A percentile compares a stretch with the other conserved stretches of the same genome.
Evolutionary conservation across 2,329 filamentous ascomycete genomes (phyloP).

Genomic region (Exophiala aquamarina): DNA sequence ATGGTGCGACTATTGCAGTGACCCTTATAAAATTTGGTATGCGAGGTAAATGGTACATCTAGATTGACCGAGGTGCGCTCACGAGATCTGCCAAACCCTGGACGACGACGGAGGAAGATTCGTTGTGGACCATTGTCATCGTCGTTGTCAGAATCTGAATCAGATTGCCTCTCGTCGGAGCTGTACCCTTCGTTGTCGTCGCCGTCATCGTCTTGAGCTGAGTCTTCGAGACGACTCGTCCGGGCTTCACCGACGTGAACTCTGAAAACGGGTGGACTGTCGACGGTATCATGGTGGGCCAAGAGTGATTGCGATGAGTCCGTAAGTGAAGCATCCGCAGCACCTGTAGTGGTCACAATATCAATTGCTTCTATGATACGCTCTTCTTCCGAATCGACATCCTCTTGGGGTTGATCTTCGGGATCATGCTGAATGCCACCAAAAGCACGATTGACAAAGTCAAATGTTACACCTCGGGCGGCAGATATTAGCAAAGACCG

Average conservation of each 20-base stretch:
- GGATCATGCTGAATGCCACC: conserved; percentile 50
- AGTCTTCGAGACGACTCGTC: conserved; percentile 24
- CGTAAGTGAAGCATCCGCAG: not conserved
- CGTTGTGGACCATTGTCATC: conserved; percentile 32
- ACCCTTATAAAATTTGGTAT: conserved; percentile 59
- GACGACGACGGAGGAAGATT: conserved; percentile 45
- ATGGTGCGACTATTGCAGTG: conserved; percentile 69
- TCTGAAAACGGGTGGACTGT: conserved; percentile 1
- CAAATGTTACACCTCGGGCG: conserved; percentile 55
- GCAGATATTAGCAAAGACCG: conserved; percentile 60
- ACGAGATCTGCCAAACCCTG: conserved; percentile 49
- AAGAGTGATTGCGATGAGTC: not conserved
- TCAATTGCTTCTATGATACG: conserved; percentile 35
- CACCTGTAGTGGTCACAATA: conserved; percentile 24
- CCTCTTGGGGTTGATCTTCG: conserved; percentile 48
- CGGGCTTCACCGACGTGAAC: conserved; percentile 11
- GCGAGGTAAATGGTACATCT: conserved; percentile 55
- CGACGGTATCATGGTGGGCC: conserved; percentile 9
- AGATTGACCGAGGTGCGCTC: conserved; percentile 53
- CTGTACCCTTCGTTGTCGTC: conserved; percentile 20
- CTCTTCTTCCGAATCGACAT: conserved; percentile 47
- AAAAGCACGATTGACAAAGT: conserved; percentile 60
- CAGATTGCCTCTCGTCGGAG: conserved; percentile 13
- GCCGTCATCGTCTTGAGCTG: conserved; percentile 24
- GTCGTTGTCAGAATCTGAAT: conserved; percentile 32